Percentiles rank a stretch among this genome's conserved stretches.
Evolutionary conservation across 371 early-diverging fungal genomes (phyloP).

Genomic region (Nematocida sp.): DNA sequence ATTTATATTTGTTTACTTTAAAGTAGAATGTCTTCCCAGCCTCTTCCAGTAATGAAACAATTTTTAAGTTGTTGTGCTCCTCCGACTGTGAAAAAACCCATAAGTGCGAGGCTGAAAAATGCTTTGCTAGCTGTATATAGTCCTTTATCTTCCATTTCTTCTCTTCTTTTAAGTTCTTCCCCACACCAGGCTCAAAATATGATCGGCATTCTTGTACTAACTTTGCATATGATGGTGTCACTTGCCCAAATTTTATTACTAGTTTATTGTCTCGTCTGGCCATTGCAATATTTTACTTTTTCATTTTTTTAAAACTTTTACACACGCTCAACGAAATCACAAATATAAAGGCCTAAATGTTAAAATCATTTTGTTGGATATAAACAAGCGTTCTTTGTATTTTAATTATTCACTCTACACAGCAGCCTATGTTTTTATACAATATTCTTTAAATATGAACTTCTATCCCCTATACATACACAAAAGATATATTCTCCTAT

Average conservation of each 20-base stretch:
- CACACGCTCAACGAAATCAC: neutral
- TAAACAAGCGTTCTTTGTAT: neutral
- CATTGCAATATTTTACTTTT: conserved; percentile 42
- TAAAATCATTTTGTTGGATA: neutral
- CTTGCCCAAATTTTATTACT: conserved; percentile 49
- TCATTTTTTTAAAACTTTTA: conserved; percentile 6
- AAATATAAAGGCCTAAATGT: neutral
- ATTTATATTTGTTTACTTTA: conserved; percentile 40
- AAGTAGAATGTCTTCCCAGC: conserved; percentile 49
- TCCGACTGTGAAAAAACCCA: conserved; percentile 58
- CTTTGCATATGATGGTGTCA: conserved; percentile 51
- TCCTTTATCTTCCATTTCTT: conserved; percentile 52
- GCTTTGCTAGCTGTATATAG: conserved; percentile 46
- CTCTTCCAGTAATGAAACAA: conserved; percentile 30
- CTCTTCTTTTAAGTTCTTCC: conserved; percentile 44
- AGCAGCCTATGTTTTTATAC: too few relatives aligned
- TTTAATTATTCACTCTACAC: too few relatives aligned
- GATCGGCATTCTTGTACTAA: conserved; percentile 35
- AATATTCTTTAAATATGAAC: too few relatives aligned
- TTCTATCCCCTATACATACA: too few relatives aligned
- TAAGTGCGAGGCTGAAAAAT: conserved; percentile 50
- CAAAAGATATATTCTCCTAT: too few relatives aligned
- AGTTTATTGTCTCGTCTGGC: conserved; percentile 45
- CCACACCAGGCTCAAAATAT: conserved; percentile 53
- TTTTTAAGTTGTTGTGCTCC: conserved; percentile 46